A percentile compares a stretch with the other conserved stretches of the same genome.
Evolutionary conservation across 192 early-diverging fungal genomes (phyloP).

Genomic region (Podila epicladia): DNA sequence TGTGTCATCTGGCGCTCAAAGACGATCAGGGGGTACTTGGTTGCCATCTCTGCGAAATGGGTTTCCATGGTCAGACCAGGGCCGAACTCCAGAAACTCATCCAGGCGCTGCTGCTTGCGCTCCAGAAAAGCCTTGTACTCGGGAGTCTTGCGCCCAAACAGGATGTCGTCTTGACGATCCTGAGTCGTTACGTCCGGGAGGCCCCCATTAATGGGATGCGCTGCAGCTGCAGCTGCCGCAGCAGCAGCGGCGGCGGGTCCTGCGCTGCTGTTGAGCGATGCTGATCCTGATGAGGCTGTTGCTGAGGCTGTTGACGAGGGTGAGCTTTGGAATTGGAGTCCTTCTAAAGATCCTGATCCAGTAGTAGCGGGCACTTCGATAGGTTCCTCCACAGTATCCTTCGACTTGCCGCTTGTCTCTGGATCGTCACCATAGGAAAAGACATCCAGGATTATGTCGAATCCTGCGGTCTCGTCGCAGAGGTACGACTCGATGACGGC

Average conservation of each 20-base stretch:
- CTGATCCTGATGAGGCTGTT: neutral
- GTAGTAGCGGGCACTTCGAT: conserved; percentile 7
- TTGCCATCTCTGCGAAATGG: conserved; percentile 55
- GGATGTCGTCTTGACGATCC: conserved; percentile 49
- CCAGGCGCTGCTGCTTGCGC: conserved; percentile 26
- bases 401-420: conserved; percentile 42
- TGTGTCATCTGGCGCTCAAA: conserved; percentile 63
- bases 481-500: conserved; percentile 63
- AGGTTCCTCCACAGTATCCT: conserved; percentile 30
- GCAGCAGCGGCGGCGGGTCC: conserved; percentile 1
- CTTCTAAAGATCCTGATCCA: conserved; percentile 21
- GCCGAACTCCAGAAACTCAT: conserved; percentile 9
- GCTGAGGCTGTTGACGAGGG: neutral
- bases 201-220: neutral
- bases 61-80: conserved; percentile 28
- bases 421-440: conserved; percentile 65
- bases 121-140: conserved; percentile 26
- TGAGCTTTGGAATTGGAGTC: conserved; percentile 51
- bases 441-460: conserved; percentile 61
- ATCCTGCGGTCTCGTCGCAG: conserved; percentile 56
- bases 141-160: conserved; percentile 39
- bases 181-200: conserved; percentile 41
- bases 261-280: neutral
- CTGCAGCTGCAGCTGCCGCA: neutral
- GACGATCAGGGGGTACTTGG: conserved; percentile 53